Evolutionary conservation across 768 basidiomycete genomes (phyloP).

Genomic region (Mycena venus): DNA sequence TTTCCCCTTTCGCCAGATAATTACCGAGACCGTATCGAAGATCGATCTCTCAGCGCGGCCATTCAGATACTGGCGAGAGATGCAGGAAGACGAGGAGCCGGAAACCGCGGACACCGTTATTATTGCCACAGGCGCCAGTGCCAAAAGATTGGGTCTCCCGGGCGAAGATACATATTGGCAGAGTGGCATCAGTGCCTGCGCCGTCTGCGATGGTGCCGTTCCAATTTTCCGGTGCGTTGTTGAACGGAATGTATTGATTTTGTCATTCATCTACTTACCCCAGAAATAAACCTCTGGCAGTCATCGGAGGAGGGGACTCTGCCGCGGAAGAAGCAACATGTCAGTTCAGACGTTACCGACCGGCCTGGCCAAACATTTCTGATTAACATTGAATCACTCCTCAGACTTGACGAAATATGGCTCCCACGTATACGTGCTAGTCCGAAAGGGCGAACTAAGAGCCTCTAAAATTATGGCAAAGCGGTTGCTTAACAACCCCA

Average conservation of each 20-base stretch:
- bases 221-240: conserved; percentile 92
- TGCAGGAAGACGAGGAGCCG: conserved; percentile 82
- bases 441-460: conserved; percentile 91
- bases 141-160: conserved; percentile 89
- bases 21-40: conserved; percentile 99
- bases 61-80: conserved; percentile 98
- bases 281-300: conserved; percentile 95
- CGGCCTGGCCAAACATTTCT: too few species aligned
- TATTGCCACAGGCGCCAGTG: conserved; percentile 97
- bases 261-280: background rate
- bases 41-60: conserved; percentile 94
- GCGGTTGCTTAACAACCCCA: conserved; percentile 88
- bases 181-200: conserved; percentile 97
- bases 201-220: conserved; percentile 98
- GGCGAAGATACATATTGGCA: conserved; percentile 99
- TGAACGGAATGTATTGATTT: too few species aligned
- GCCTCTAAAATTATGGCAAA: conserved; percentile 99
- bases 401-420: conserved; percentile 97
- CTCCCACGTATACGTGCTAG: conserved; percentile 96
- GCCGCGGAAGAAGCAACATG: conserved; percentile 99
- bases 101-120: conserved; percentile 96
- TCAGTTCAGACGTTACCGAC: too few species aligned
- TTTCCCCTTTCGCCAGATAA: conserved; percentile 61
- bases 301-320: conserved; percentile 98
- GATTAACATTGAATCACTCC: background rate